Percentiles rank a stretch among this genome's conserved stretches.
Conservation (phyloP, 176 grass and related monocot species). For the Rhynchospora pubera region DNA sequence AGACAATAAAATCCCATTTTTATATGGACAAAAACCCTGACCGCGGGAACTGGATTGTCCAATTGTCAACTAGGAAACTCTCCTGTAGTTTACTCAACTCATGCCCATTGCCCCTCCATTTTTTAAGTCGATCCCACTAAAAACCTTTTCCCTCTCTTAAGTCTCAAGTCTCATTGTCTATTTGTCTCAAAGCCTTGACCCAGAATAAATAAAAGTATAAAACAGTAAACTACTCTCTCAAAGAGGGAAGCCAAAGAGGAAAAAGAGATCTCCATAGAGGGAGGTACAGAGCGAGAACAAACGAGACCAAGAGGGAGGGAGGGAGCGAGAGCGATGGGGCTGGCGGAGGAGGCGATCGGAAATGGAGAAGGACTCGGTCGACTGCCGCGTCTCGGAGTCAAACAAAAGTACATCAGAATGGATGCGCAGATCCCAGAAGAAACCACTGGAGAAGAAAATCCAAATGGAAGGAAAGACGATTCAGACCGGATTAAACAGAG, state of each 20-base stretch:
- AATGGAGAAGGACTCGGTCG: not conserved
- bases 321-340: not conserved
- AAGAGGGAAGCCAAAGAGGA: not conserved
- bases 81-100: too few species aligned
- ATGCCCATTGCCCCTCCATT: not conserved
- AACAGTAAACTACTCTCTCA: not conserved
- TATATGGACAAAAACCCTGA: too few species aligned
- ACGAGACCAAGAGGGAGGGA: not conserved
- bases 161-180: too few species aligned
- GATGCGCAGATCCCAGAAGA: conserved; percentile 21
- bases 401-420: conserved; percentile 23
- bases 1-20: too few species aligned
- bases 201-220: not conserved
- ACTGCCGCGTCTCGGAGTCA: not conserved
- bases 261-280: not conserved
- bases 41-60: too few species aligned
- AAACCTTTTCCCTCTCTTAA: not conserved
- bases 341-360: not conserved
- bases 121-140: not conserved
- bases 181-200: not conserved
- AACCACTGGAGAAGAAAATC: conserved; percentile 14
- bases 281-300: not conserved
- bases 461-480: not conserved
- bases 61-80: too few species aligned
- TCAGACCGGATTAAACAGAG: conserved; percentile 14